These are phyloP conservation scores for Lodderomyces metapsilosis DNA, from an alignment of 1,139 yeast species.

Conservation along the genomic window DNA sequence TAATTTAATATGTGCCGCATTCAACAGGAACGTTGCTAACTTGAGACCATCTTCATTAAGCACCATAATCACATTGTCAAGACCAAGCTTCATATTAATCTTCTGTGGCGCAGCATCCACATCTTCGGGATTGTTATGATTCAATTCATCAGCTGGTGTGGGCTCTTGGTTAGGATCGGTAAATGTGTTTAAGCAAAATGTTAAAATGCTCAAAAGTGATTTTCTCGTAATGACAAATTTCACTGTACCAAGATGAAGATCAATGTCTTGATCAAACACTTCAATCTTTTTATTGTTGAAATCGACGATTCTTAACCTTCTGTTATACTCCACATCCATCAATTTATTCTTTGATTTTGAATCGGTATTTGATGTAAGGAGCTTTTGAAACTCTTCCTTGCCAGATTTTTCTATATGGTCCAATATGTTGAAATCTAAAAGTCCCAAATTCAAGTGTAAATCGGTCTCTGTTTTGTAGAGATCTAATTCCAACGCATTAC, in stretches of 20 bases:
- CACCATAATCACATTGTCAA: constrained; percentile 73
- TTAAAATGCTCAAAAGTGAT: constrained; percentile 74
- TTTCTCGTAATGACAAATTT: constrained; percentile 74
- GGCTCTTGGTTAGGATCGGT: constrained; percentile 75
- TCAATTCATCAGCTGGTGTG: constrained; percentile 64
- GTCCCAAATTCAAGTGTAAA: constrained; percentile 63
- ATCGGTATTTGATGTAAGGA: constrained; percentile 63
- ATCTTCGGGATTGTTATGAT: constrained; percentile 60
- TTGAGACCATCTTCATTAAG: constrained; percentile 83
- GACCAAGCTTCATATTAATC: constrained; percentile 63
- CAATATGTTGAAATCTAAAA: constrained; percentile 66
- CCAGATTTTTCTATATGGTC: constrained; percentile 72
- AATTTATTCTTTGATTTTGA: constrained; percentile 41
- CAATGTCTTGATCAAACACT: constrained; percentile 74
- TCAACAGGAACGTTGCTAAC: constrained; percentile 74
- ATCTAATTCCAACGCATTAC: constrained; percentile 62
- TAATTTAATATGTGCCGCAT: constrained; percentile 69
- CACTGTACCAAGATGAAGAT: constrained; percentile 77
- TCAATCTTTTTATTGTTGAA: constrained; percentile 58
- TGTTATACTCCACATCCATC: constrained; percentile 59
- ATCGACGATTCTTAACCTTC: constrained; percentile 62
- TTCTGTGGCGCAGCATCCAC: constrained; percentile 65
- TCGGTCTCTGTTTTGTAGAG: constrained; percentile 59
- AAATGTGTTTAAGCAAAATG: constrained; percentile 82
- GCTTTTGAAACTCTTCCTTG: constrained; percentile 61